Evolutionary conservation across 805 yeast species (phyloP).

Genomic region (Candida maris): DNA sequence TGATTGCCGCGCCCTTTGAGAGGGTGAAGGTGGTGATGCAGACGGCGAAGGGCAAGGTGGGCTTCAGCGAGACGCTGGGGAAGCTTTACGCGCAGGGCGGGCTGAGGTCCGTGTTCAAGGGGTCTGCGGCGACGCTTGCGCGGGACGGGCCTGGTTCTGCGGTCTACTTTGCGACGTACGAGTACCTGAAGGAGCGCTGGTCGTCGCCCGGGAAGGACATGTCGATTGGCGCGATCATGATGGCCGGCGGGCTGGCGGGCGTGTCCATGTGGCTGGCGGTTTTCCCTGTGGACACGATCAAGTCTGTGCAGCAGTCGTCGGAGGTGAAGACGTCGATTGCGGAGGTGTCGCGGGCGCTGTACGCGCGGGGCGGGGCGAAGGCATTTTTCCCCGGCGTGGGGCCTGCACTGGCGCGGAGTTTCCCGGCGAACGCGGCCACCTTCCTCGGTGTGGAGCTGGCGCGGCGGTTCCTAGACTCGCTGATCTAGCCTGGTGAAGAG

Average conservation of each 20-base stretch:
- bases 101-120: conserved; percentile 77
- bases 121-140: conserved; percentile 87
- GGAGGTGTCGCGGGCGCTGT: conserved; percentile 65
- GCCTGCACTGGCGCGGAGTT: conserved; percentile 88
- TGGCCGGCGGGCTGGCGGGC: conserved; percentile 96
- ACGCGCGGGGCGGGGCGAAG: conserved; percentile 72
- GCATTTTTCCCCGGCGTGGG: conserved; percentile 98
- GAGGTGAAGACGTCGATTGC: conserved; percentile 50
- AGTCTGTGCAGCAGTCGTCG: conserved; percentile 74
- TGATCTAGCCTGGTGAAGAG: conserved; percentile 1
- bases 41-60: conserved; percentile 40
- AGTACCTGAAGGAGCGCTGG: conserved; percentile 63
- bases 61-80: conserved; percentile 58
- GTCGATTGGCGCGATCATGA: conserved; percentile 69
- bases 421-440: conserved; percentile 99
- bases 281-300: conserved; percentile 94
- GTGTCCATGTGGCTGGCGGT: conserved; percentile 95
- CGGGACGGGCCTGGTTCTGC: conserved; percentile 99
- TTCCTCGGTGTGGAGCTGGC: conserved; percentile 93
- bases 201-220: conserved; percentile 50
- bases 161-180: conserved; percentile 91
- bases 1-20: conserved; percentile 97
- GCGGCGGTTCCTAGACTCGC: conserved; percentile 20
- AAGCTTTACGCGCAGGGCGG: conserved; percentile 80
- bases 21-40: conserved; percentile 93